Evolutionary conservation across 768 basidiomycete species (phyloP).

Genomic region (Panellus pusillus): DNA sequence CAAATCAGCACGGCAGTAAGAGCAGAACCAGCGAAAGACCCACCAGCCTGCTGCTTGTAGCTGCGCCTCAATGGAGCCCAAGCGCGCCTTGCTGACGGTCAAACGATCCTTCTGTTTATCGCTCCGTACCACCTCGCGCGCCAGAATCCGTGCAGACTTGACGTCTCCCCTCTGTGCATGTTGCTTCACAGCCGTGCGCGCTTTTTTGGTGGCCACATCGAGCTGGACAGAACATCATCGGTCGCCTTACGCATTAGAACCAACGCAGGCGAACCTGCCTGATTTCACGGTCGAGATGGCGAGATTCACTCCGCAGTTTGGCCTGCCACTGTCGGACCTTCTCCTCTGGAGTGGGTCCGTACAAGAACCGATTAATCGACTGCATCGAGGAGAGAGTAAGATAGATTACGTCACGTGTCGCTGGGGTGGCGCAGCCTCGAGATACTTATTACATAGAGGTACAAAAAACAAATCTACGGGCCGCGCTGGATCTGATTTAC

Average conservation of each 20-base stretch:
- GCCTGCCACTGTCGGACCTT: constrained; percentile 88
- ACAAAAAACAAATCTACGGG: constrained; percentile 26
- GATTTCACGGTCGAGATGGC: constrained; percentile 90
- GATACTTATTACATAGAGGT: no score
- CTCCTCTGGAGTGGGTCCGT: constrained; percentile 97
- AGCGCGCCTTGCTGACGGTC: constrained; percentile 87
- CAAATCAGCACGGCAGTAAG: constrained; percentile 4
- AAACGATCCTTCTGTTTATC: constrained; percentile 93
- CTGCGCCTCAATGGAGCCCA: constrained; percentile 89
- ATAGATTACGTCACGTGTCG: neutral
- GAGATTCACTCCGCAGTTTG: constrained; percentile 79
- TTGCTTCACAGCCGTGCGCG: constrained; percentile 78
- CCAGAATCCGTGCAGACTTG: constrained; percentile 90
- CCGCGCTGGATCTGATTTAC: constrained; percentile 59
- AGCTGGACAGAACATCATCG: constrained; percentile 50
- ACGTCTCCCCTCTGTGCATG: constrained; percentile 89
- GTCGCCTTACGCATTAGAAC: constrained; percentile 17
- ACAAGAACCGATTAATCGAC: constrained; percentile 87
- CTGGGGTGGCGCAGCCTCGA: no score
- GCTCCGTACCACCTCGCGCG: constrained; percentile 91
- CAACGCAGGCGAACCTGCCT: constrained; percentile 69
- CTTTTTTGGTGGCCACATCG: constrained; percentile 80
- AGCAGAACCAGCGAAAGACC: constrained; percentile 26
- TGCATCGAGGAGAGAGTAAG: constrained; percentile 52
- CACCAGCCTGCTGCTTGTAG: constrained; percentile 91